Evolutionary conservation across 2,329 filamentous ascomycete species (phyloP).

Genomic region (Pezicula neosporulosa): DNA sequence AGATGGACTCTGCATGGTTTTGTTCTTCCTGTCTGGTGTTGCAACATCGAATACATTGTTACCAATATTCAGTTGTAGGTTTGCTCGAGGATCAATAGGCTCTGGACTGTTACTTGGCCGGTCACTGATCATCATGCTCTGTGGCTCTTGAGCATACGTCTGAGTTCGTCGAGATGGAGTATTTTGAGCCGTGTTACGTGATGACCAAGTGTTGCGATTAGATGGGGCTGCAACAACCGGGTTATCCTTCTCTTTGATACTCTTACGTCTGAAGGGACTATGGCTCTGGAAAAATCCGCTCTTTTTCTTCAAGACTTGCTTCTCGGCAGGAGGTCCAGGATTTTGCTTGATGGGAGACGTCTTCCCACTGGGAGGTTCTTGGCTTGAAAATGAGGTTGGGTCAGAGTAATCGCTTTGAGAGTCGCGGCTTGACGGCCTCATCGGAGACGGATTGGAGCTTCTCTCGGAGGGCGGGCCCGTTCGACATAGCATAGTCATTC

Average conservation of each 20-base stretch:
- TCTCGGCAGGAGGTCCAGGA: constrained; percentile 50
- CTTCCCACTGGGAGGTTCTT: constrained; percentile 72
- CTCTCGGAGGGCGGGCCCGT: constrained; percentile 68
- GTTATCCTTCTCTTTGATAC: constrained; percentile 71
- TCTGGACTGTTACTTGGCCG: constrained; percentile 67
- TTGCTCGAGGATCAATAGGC: constrained; percentile 86
- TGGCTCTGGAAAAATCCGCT: constrained; percentile 91
- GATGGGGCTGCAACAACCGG: constrained; percentile 30
- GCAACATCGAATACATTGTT: constrained; percentile 95
- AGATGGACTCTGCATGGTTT: constrained; percentile 32
- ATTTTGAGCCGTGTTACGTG: constrained; percentile 18
- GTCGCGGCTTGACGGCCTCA: constrained; percentile 78
- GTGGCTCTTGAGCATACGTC: constrained; percentile 34
- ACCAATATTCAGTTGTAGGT: constrained; percentile 88
- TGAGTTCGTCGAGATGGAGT: constrained; percentile 35
- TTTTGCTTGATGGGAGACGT: constrained; percentile 69
- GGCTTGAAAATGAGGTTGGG: constrained; percentile 82
- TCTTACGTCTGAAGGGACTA: constrained; percentile 90
- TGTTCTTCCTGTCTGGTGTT: constrained; percentile 63
- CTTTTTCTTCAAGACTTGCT: constrained; percentile 64
- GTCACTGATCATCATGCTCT: constrained; percentile 31
- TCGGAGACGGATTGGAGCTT: constrained; percentile 63
- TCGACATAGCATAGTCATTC: constrained; percentile 96
- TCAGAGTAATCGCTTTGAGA: constrained; percentile 90
- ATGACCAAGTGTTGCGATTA: constrained; percentile 58